phyloP scores from a whole-genome alignment of 306 rosid species.

The Corylus avellana region DNA sequence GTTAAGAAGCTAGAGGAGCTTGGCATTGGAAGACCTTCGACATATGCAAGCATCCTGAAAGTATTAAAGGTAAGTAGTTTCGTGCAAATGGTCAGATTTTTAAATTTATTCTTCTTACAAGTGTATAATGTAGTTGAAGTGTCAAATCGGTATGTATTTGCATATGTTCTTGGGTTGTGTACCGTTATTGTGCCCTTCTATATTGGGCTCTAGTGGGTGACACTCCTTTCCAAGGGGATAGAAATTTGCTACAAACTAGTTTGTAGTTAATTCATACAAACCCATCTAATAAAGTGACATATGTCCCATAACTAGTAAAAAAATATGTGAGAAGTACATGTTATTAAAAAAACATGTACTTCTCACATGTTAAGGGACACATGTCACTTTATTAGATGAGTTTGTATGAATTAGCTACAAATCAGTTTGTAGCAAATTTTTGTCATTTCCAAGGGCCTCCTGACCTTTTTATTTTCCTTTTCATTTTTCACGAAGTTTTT shows the following conservation, averaged over 20 bases:
- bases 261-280: no score
- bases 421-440: no score
- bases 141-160: neutral
- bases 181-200: neutral
- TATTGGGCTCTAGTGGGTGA: neutral
- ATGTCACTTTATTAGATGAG: no score
- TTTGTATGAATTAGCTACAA: no score
- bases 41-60: constrained; percentile 82
- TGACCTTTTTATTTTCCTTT: neutral
- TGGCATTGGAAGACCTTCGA: constrained; percentile 98
- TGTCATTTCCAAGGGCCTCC: neutral
- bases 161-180: constrained; percentile 2
- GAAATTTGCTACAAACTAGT: no score
- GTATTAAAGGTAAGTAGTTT: constrained; percentile 69
- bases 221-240: neutral
- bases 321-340: no score
- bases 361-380: no score
- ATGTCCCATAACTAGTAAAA: no score
- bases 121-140: neutral
- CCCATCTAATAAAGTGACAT: no score
- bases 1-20: constrained; percentile 97
- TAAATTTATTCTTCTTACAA: constrained; percentile 10
- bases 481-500: neutral
- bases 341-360: no score
- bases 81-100: constrained; percentile 23